These are phyloP conservation scores for Rhipidocladum racemiflorum DNA, from an alignment of 176 grass and related monocot species.

Conservation along the genomic window DNA sequence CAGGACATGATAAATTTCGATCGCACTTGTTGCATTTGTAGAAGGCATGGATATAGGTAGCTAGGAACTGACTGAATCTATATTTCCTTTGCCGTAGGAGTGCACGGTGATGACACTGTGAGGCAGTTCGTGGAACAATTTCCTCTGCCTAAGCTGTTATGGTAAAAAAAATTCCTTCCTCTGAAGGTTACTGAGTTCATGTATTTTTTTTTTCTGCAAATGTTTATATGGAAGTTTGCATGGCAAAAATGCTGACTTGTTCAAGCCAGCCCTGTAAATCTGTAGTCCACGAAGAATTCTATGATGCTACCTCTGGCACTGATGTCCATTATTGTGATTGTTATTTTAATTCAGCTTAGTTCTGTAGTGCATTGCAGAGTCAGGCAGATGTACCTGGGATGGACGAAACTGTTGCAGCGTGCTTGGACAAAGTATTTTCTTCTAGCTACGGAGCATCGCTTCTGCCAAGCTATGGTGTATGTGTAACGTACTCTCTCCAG, in stretches of 20 bases:
- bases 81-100: constrained; percentile 33
- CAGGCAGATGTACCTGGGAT: constrained; percentile 47
- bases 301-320: background rate
- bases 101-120: constrained; percentile 59
- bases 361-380: constrained; percentile 62
- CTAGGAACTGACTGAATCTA: background rate
- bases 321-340: background rate
- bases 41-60: background rate
- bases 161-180: constrained; percentile 33
- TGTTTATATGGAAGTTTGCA: background rate
- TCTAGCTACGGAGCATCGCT: constrained; percentile 72
- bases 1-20: background rate
- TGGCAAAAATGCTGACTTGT: background rate
- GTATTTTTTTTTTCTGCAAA: background rate
- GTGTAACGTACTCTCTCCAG: background rate
- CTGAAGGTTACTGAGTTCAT: background rate
- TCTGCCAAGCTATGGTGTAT: constrained; percentile 44
- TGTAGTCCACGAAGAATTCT: background rate
- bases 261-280: background rate
- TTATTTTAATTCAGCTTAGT: constrained; percentile 9
- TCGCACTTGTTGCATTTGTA: background rate
- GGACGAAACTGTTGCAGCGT: constrained; percentile 57
- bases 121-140: constrained; percentile 76
- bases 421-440: constrained; percentile 87
- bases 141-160: constrained; percentile 60